Conservation (phyloP, 495 filamentous ascomycete species). For the Bacidia rubella region DNA sequence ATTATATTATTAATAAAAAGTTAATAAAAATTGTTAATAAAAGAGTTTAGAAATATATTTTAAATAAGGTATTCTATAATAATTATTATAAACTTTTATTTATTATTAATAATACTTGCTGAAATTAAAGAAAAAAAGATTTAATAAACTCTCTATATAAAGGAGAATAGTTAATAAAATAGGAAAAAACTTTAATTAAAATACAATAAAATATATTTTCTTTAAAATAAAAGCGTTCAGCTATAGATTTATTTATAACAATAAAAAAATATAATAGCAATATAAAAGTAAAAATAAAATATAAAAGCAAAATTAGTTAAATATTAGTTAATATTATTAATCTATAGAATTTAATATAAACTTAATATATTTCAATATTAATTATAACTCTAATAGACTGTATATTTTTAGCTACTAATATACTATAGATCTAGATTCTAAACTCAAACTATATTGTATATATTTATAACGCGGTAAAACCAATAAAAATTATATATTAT, state of each 20-base stretch:
- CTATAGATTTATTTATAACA: background rate
- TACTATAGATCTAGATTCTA: no score
- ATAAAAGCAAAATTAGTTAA: slow-evolving; percentile 5
- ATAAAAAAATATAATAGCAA: slow-evolving; percentile 1
- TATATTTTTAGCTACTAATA: no score
- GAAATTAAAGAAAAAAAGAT: background rate
- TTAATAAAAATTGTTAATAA: no score
- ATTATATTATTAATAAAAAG: no score
- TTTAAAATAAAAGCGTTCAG: slow-evolving; percentile 14
- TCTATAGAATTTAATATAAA: slow-evolving; percentile 6
- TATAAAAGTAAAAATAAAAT: slow-evolving; percentile 5
- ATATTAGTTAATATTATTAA: slow-evolving; percentile 8
- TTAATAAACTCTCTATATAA: slow-evolving; percentile 7
- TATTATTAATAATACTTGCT: background rate
- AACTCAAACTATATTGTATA: no score
- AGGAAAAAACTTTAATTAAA: no score
- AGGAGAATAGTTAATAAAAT: slow-evolving; percentile 4
- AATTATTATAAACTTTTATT: background rate
- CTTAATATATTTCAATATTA: slow-evolving; percentile 1
- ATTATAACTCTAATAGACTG: no score
- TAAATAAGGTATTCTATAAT: background rate
- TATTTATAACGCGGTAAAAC: no score
- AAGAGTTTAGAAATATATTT: no score
- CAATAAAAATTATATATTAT: no score
- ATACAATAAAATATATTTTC: slow-evolving; percentile 10